Percentiles rank a stretch among this genome's conserved stretches.
Evolutionary conservation across 495 filamentous ascomycete genomes (phyloP).

Genomic region (Tuber umbilicatum): DNA sequence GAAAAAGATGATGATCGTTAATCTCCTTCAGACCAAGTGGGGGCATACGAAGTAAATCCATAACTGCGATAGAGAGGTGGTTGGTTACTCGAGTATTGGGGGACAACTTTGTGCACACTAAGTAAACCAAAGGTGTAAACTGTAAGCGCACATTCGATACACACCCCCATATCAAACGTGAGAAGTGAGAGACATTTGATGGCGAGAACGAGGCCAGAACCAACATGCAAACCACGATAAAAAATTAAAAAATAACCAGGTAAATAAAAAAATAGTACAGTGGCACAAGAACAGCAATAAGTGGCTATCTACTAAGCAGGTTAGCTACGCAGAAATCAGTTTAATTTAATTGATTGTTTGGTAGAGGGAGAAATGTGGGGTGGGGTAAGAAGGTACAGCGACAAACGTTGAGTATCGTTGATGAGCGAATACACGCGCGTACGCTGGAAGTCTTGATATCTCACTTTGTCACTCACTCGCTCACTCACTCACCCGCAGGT

Average conservation of each 20-base stretch:
- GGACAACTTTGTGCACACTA: background rate
- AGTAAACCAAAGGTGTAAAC: background rate
- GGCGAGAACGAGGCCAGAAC: background rate
- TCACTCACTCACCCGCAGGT: background rate
- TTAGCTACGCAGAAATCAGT: background rate
- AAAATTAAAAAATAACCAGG: background rate
- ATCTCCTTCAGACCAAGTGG: background rate
- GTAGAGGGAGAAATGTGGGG: background rate
- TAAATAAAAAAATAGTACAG: background rate
- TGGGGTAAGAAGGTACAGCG: background rate
- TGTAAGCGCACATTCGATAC: background rate
- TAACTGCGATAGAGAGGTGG: background rate
- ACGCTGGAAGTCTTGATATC: background rate
- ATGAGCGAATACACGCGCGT: background rate
- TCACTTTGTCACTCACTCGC: background rate
- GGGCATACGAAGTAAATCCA: background rate
- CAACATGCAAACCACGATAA: background rate
- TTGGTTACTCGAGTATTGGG: background rate
- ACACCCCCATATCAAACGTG: background rate
- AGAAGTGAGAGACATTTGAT: background rate
- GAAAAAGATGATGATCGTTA: background rate
- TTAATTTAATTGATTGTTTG: background rate
- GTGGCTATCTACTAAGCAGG: slow-evolving; percentile 1
- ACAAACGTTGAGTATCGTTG: background rate
- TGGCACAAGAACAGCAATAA: background rate